phyloP scores from a whole-genome alignment of 1,284 basidiomycete species.

The Marasmius sp. region DNA sequence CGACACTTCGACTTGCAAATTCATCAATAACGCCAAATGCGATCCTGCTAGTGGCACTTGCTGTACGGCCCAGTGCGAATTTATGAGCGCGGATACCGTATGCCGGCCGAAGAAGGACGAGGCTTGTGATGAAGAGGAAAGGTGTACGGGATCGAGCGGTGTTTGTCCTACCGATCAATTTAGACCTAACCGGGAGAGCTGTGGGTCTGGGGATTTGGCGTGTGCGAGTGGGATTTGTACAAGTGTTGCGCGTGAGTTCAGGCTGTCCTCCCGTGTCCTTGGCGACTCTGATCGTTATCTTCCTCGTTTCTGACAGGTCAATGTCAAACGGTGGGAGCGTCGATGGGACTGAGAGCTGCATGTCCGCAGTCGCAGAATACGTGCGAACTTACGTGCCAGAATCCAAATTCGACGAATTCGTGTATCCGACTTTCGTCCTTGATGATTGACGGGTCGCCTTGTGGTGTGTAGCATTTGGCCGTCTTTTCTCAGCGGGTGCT shows the following conservation, averaged over 20 bases:
- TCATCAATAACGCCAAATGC: constrained; percentile 71
- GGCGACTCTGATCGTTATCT: constrained; percentile 7
- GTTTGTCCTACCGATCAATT: constrained; percentile 73
- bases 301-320: constrained; percentile 51
- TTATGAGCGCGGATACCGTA: constrained; percentile 64
- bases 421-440: constrained; percentile 78
- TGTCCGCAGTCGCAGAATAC: constrained; percentile 60
- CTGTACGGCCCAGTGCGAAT: constrained; percentile 70
- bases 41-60: constrained; percentile 80
- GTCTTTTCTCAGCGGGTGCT: constrained; percentile 1
- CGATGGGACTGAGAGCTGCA: constrained; percentile 64
- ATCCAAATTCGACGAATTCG: constrained; percentile 59
- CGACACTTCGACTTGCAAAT: constrained; percentile 78
- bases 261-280: constrained; percentile 1
- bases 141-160: constrained; percentile 75
- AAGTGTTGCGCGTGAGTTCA: constrained; percentile 61
- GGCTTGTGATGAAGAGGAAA: constrained; percentile 77
- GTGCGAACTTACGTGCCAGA: constrained; percentile 82
- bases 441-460: constrained; percentile 85
- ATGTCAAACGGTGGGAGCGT: constrained; percentile 74
- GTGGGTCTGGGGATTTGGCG: constrained; percentile 61
- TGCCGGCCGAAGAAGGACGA: constrained; percentile 74
- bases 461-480: constrained; percentile 48
- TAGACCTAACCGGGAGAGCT: constrained; percentile 56
- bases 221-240: constrained; percentile 88